Evolutionary conservation across 2,329 filamentous ascomycete species (phyloP), one percentile per base, ranked within the genome.

Genomic region (Microdochium bolleyi): DNA sequence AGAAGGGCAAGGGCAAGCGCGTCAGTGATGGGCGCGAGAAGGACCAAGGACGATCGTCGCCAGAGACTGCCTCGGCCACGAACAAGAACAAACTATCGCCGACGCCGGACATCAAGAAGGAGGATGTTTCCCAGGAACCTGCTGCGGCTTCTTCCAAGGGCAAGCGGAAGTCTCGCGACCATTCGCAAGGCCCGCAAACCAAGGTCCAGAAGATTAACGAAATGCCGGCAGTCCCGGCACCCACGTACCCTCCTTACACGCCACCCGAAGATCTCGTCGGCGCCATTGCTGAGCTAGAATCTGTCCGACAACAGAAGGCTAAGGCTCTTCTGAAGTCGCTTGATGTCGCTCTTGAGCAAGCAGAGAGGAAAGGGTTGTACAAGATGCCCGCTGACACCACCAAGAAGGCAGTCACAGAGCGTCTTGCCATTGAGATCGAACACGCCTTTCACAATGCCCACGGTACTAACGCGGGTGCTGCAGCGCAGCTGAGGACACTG

Each of bases 401-500:
- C 0, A 74, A 80, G 14, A 83, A 86, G 49, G 77, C 77, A 10
- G 73, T 88, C 54, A 84, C 87, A 11, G 84, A 88, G 63, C 79
- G 79, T 22, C 78, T 92, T 48, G 88, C 88, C 14, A 72, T 96
- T 24, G 81, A 89, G 57, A 87, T 97, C 56, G 92, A 96, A 72
- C 83, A 89, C 61, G 82, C 82, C 3, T 79, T 85, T 14, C 73
- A 78, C 53, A 79, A 80, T 56, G 77, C 75, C 0, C 79, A 85
- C 53, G 73, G 75, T 0, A 71, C 70, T 32, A 72, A 75, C 24
- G 73, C 73, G 54, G 73, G 82, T 51, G 84, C 83, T 59, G 73
- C 65, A 14, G 72, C 73, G 32, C 82, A 96, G 69, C 80, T 91
- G 61, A 84, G 90, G 57, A 83, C 86, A 48, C 80, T 99, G 59